phyloP scores from a whole-genome alignment of 768 basidiomycete genomes.

The Mycena chlorophos region DNA sequence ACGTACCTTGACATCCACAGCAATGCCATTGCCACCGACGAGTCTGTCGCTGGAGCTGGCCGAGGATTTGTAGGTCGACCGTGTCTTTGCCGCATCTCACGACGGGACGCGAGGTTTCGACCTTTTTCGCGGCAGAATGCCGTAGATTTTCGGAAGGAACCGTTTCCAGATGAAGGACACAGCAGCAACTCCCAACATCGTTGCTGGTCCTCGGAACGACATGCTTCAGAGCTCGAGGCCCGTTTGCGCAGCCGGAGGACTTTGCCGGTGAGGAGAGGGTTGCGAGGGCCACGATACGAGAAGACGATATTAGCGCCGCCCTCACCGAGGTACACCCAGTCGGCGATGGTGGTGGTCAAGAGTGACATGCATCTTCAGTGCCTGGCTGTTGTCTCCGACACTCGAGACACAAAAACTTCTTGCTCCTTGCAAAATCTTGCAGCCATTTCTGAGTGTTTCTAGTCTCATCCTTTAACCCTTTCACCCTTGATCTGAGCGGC shows the following conservation, averaged over 20 bases:
- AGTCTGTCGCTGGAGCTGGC: conserved; percentile 81
- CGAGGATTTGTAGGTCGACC: conserved; percentile 58
- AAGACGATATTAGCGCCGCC: conserved; percentile 93
- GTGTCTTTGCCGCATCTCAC: conserved; percentile 54
- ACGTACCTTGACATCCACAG: conserved; percentile 89
- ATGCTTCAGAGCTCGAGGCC: background rate
- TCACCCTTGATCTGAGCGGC: too few species aligned
- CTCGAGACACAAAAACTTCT: too few species aligned
- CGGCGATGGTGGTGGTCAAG: conserved; percentile 37
- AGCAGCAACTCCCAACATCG: conserved; percentile 67
- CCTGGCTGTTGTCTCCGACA: too few species aligned
- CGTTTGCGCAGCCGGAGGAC: conserved; percentile 79
- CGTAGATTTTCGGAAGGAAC: conserved; percentile 52
- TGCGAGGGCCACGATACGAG: conserved; percentile 63
- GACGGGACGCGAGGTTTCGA: conserved; percentile 54
- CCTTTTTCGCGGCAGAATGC: conserved; percentile 44
- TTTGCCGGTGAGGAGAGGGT: conserved; percentile 55
- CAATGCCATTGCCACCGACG: conserved; percentile 61
- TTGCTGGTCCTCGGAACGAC: conserved; percentile 40
- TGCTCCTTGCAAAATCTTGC: too few species aligned
- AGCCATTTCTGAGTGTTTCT: too few species aligned
- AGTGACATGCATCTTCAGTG: too few species aligned
- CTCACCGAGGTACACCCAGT: conserved; percentile 89
- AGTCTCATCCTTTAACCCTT: too few species aligned
- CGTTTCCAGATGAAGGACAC: conserved; percentile 59